phyloP scores from a whole-genome alignment of 2,329 filamentous ascomycete genomes.

The Phialophora verrucosa region DNA sequence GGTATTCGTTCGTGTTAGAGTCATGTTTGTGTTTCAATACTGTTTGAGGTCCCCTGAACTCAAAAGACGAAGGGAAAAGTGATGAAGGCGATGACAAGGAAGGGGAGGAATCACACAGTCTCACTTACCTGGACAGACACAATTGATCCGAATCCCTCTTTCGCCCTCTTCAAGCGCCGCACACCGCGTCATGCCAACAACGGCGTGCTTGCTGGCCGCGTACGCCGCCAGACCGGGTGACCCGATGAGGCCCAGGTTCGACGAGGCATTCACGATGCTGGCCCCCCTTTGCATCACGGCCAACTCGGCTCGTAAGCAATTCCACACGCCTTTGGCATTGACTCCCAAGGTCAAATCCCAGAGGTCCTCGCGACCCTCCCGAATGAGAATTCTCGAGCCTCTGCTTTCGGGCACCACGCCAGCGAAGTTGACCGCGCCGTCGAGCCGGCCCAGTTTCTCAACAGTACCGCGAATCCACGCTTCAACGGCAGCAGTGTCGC shows the following conservation, averaged over 20 bases:
- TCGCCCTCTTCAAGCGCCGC: conserved; percentile 43
- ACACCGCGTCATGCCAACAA: conserved; percentile 53
- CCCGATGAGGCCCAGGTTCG: conserved; percentile 40
- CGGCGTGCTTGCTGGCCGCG: conserved; percentile 50
- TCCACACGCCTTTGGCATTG: conserved; percentile 57
- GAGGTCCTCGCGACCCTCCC: conserved; percentile 42
- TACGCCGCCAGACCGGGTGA: conserved; percentile 49
- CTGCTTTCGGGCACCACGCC: conserved; percentile 35
- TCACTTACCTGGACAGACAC: conserved; percentile 11
- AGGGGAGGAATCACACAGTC: no score
- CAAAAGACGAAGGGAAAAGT: no score
- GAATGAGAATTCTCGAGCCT: conserved; percentile 35
- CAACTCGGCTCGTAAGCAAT: conserved; percentile 58
- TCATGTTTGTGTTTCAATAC: no score
- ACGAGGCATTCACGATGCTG: conserved; percentile 17
- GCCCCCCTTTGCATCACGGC: conserved; percentile 14
- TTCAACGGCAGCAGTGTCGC: conserved; percentile 20
- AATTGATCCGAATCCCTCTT: conserved; percentile 18
- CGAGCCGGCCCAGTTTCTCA: conserved; percentile 25
- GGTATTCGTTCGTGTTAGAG: no score
- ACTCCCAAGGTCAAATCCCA: conserved; percentile 53
- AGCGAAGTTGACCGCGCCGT: conserved; percentile 34
- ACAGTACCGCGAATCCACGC: conserved; percentile 29
- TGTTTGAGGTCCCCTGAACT: no score
- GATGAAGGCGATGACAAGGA: no score